Evolutionary conservation across 2,329 filamentous ascomycete species (phyloP).

Genomic region (Shiraia sp.): DNA sequence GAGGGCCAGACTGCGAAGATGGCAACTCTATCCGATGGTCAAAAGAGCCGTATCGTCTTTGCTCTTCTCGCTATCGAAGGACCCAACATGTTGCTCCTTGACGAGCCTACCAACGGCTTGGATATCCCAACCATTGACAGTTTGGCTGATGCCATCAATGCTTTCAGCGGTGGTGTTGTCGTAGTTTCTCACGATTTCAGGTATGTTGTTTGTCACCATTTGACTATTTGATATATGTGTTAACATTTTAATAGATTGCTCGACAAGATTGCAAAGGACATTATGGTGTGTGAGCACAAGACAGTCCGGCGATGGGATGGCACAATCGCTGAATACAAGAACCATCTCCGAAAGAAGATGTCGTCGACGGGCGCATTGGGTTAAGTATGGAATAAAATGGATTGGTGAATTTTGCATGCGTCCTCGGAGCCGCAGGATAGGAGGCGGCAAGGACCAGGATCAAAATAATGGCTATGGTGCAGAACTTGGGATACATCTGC

Average conservation of each 20-base stretch:
- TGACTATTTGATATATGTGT: constrained; percentile 13
- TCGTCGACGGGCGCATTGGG: constrained; percentile 76
- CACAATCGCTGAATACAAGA: constrained; percentile 93
- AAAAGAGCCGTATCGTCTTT: constrained; percentile 98
- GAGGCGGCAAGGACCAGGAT: constrained; percentile 11
- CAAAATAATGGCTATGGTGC: constrained; percentile 38
- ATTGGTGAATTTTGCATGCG: constrained; percentile 30
- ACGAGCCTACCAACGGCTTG: constrained; percentile 98
- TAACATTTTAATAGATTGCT: constrained; percentile 71
- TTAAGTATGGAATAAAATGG: constrained; percentile 44
- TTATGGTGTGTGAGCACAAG: constrained; percentile 98
- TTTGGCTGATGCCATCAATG: constrained; percentile 95
- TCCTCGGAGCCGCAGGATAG: constrained; percentile 29
- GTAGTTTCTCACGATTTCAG: constrained; percentile 99
- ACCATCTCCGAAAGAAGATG: constrained; percentile 99
- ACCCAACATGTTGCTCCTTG: constrained; percentile 96
- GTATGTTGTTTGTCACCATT: constrained; percentile 60
- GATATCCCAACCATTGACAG: constrained; percentile 99
- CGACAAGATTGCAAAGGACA: constrained; percentile 99
- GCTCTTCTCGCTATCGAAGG: constrained; percentile 91
- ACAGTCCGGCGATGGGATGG: constrained; percentile 89
- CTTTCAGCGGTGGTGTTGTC: constrained; percentile 93
- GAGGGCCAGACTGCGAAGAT: constrained; percentile 96
- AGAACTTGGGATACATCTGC: constrained; percentile 36
- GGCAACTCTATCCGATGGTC: constrained; percentile 95